Percentiles rank a stretch among this genome's conserved stretches.
phyloP scores from a whole-genome alignment of 805 yeast species.

The Pichia cabralensis region DNA sequence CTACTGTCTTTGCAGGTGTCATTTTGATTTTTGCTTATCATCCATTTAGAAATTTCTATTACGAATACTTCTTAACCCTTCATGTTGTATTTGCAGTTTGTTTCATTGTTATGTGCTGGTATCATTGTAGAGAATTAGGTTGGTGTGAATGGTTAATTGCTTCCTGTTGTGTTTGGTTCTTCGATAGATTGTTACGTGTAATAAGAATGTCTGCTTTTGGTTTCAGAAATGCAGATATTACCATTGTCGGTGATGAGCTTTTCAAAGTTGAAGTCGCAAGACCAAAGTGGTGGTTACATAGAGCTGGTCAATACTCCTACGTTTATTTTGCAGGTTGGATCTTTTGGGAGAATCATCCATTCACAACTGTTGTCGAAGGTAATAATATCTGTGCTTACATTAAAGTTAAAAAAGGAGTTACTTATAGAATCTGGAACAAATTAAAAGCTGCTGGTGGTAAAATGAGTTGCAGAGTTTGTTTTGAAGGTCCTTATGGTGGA shows the following conservation, averaged over 20 bases:
- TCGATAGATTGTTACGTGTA: slow-evolving; percentile 42
- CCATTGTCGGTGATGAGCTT: slow-evolving; percentile 22
- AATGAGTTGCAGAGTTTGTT: slow-evolving; percentile 19
- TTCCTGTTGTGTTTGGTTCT: slow-evolving; percentile 37
- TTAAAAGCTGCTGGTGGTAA: slow-evolving; percentile 11
- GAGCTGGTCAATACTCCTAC: slow-evolving; percentile 48
- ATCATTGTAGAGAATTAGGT: slow-evolving; percentile 38
- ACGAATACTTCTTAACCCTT: slow-evolving; percentile 48
- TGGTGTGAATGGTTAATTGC: slow-evolving; percentile 28
- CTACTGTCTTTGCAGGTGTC: slow-evolving; percentile 32
- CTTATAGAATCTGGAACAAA: slow-evolving; percentile 30
- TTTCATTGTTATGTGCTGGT: slow-evolving; percentile 47
- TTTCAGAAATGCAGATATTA: slow-evolving; percentile 15
- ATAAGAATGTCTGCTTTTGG: slow-evolving; percentile 18
- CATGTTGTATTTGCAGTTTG: slow-evolving; percentile 49
- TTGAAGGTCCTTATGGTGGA: slow-evolving; percentile 58
- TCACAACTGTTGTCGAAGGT: slow-evolving; percentile 39
- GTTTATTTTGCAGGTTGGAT: slow-evolving; percentile 42
- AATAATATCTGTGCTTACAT: slow-evolving; percentile 30
- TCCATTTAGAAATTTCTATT: slow-evolving; percentile 39
- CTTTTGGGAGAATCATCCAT: slow-evolving; percentile 70
- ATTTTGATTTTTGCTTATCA: slow-evolving; percentile 41
- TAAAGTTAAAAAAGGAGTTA: slow-evolving; percentile 44
- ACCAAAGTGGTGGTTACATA: slow-evolving; percentile 38
- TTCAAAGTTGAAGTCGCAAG: slow-evolving; percentile 38